phyloP scores from a whole-genome alignment of 1,284 basidiomycete species.

The Sutorius eximius region DNA sequence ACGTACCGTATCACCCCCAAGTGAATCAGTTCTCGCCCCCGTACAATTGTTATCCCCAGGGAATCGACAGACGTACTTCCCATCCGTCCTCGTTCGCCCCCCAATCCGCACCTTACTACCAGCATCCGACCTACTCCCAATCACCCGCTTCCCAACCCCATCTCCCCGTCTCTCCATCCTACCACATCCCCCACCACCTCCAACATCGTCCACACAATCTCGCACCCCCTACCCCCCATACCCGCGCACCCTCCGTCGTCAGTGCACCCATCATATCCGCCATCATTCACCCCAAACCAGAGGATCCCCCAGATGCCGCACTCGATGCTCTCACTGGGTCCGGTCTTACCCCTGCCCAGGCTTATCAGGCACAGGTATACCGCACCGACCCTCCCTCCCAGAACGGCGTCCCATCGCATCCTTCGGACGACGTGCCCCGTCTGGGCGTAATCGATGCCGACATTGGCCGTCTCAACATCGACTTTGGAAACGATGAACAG shows the following conservation, averaged over 20 bases:
- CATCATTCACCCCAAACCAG: conserved; percentile 48
- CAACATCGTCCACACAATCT: conserved; percentile 36
- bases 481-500: conserved; percentile 47
- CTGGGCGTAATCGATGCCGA: conserved; percentile 55
- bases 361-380: conserved; percentile 75
- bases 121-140: conserved; percentile 33
- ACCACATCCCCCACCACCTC: conserved; percentile 27
- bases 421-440: conserved; percentile 32
- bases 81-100: conserved; percentile 29
- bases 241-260: conserved; percentile 53
- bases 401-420: conserved; percentile 29
- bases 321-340: conserved; percentile 48
- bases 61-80: conserved; percentile 33
- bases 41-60: conserved; percentile 27
- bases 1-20: conserved; percentile 17
- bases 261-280: conserved; percentile 45
- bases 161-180: conserved; percentile 19
- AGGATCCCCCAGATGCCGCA: conserved; percentile 54
- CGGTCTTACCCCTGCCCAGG: conserved; percentile 72
- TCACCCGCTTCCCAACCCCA: conserved; percentile 28
- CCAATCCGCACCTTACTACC: conserved; percentile 32
- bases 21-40: conserved; percentile 27
- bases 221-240: conserved; percentile 40
- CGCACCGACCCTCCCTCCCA: conserved; percentile 41
- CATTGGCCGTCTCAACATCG: conserved; percentile 53